Conservation (phyloP, 1,284 basidiomycete species). For the Heterobasidion parviporum region DNA sequence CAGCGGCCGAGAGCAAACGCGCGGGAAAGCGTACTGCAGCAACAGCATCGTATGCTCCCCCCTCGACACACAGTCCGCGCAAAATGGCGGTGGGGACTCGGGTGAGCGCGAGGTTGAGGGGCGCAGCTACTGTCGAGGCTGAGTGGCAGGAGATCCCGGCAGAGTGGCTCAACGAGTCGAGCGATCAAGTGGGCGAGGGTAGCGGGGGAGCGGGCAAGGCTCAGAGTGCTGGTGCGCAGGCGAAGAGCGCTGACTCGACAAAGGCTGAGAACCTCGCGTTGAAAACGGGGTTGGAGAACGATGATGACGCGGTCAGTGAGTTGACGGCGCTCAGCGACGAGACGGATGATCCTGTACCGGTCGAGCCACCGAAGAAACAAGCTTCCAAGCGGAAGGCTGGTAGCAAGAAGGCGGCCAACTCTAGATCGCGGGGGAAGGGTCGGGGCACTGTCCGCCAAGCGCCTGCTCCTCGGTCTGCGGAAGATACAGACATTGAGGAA, state of each 20-base stretch:
- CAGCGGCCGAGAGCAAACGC: conserved; percentile 15
- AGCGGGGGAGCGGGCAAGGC: background rate
- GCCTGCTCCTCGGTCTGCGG: background rate
- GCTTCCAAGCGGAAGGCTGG: background rate
- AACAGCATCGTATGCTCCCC: background rate
- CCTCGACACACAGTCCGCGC: conserved; percentile 3
- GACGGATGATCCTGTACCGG: conserved; percentile 4
- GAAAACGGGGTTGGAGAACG: conserved; percentile 50
- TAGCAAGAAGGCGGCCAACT: conserved; percentile 3
- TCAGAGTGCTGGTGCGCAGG: conserved; percentile 7
- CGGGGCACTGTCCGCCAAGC: background rate
- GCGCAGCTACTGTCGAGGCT: conserved; percentile 38
- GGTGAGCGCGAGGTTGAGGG: conserved; percentile 57
- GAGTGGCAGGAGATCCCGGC: conserved; percentile 75
- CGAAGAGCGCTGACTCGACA: conserved; percentile 6
- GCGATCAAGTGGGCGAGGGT: conserved; percentile 11
- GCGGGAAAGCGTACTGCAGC: conserved; percentile 1
- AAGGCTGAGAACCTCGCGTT: conserved; percentile 11
- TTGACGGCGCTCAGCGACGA: conserved; percentile 59
- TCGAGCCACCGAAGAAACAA: background rate
- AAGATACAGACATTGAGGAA: conserved; percentile 15
- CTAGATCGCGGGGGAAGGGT: conserved; percentile 1
- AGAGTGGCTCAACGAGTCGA: conserved; percentile 50
- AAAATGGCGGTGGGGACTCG: conserved; percentile 40
- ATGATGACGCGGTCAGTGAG: conserved; percentile 51